Base-by-base conservation (phyloP, 129 eudicot genomes). In the Apium graveolens region DNA sequence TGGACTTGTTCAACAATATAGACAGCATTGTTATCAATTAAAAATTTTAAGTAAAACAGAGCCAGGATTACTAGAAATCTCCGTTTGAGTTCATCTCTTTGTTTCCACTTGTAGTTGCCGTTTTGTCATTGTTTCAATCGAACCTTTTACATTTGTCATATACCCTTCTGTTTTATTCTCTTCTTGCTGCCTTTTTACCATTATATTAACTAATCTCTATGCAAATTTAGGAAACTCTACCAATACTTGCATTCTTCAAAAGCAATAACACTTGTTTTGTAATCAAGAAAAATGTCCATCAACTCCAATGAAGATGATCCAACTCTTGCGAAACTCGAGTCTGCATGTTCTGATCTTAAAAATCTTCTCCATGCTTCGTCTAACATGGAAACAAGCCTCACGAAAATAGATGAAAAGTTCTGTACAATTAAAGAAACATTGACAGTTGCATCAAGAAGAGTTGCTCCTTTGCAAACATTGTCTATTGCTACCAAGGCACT, bases 401-500 rank as follows among this genome's bases (percentile, higher is more conserved):
- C 78, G 32, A 85, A 90, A 44, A 83, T 86, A 20, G 90, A 86
- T 29, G 69, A 79, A 16, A 92, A 88, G 3, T 82, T 88, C 60
- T 82, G 75, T 7, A 27, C 70, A 10, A 76, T 85, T 12, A 86
- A 86, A 80, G 92, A 90, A 78, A 85, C 70, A 63, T 76, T 92
- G 39, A 77, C 80, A 51, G 27, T 81, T 32, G 92, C 92, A 2
- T 89, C 96, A 11, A 88, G 79, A 88, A 80, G 90, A 74, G 57
- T 90, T 43, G 97, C 91, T 29, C 96, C 97, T 27, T 78, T 92
- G 9, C 97, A 92, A 34, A 81, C 97, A 5, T 87, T 90, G 7
- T 92, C 97, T 35, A 90, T 92, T 2, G 95, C 92, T 29, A 84
- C 86, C 3, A 92, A 86, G 78, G 90, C 97, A 8, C 96, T 92